Evolutionary conservation across 2,329 filamentous ascomycete species (phyloP), one percentile per base, ranked within the genome.

Genomic region (Cylindrodendrum hubeiense): DNA sequence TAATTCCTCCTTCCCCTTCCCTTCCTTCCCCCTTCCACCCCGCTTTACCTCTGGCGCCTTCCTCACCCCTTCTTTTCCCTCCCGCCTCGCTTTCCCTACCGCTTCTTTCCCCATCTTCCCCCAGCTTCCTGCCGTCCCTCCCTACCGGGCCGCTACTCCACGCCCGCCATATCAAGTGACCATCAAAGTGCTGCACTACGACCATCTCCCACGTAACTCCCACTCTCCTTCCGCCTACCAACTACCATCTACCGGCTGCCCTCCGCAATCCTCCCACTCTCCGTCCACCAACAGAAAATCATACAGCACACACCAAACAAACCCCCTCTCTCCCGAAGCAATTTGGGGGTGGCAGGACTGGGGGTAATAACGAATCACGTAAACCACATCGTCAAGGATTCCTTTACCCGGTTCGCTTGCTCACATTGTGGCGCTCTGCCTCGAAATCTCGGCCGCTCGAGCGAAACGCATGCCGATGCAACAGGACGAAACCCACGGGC

Each of bases 91-190:
- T 61, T 39, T 55, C 21, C 39, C 55, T 58, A 53, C 65, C 47
- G 57, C 52, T 63, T 58, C 51, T 15, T 54, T 46, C 28, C 54
- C 64, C 52, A 34, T 66, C 58, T 58, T 57, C 60, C 56, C 43
- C 39, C 59, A 59, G n/a, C 47, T 59, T 52, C 49, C 34, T 44
- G 47, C 50, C 37, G 28, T 12, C 9, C 22, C 39, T 43, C 43
- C 58, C 53, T 53, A 52, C 57, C 50, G 58, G 56, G 51, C 68
- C 68, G 64, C 24, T 30, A 21, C 34, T 53, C 43, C 43, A 47
- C 41, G 56, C 55, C 55, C 47, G 46, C 47, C 22, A 54, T 58
- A 61, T 71, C 64, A 71, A 73, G 68, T 71, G 66, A 68, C 61
- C 61, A 54, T 19, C 51, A 37, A 52, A 60, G 22, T 50, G 47